Evolutionary conservation across 75 land plant genomes (phyloP), one percentile per base, ranked within the genome.

Genomic region (Selaginella moellendorffii): DNA sequence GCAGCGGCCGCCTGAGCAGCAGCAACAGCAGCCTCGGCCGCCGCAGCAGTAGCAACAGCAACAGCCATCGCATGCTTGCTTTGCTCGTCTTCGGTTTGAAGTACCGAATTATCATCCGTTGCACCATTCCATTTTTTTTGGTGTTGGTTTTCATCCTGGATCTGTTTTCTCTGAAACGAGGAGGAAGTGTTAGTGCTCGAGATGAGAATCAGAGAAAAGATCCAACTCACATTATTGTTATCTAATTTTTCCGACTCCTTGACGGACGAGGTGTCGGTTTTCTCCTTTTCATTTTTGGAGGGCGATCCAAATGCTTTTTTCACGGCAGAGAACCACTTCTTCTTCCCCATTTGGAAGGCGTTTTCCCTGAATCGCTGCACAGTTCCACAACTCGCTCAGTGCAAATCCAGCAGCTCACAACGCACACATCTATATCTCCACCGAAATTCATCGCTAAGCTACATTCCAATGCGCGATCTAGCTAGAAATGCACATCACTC

Each of bases 1-100:
- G 68, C 74, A 0, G 69, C 65, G 46, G 71, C 79, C 53, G 77
- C 75, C 65, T 71, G 71, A 25, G 71, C 72, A 36, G 77, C 74
- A 65, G 52, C 63, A 23, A 68, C 79, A 31, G 70, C 61, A 1
- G 77, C 74, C 54, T 68, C 71, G 26, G 71, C 60, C 27, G 73
- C 74, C 19, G 68, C 71, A 19, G 71, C 75, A 24, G 72, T 69
- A 5, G 78, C 69, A 59, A 22, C 70, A 29, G 79, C 71, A 36
- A 71, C 77, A 17, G 77, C 56, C 63, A 77, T 28, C 29, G 69
- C 78, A 59, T 74, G 63, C 46, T 69, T 78, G 52, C 42, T 69
- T 62, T 70, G 71, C 28, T 77, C 74, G 24, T 69, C 62, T 62
- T 81, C 71, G 0, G 59, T 9, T 56, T 56, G 59, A 5, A 5